These are phyloP conservation scores for Nigrospora sphaerica DNA, from an alignment of 2,329 filamentous ascomycete species.

Conservation along the genomic window DNA sequence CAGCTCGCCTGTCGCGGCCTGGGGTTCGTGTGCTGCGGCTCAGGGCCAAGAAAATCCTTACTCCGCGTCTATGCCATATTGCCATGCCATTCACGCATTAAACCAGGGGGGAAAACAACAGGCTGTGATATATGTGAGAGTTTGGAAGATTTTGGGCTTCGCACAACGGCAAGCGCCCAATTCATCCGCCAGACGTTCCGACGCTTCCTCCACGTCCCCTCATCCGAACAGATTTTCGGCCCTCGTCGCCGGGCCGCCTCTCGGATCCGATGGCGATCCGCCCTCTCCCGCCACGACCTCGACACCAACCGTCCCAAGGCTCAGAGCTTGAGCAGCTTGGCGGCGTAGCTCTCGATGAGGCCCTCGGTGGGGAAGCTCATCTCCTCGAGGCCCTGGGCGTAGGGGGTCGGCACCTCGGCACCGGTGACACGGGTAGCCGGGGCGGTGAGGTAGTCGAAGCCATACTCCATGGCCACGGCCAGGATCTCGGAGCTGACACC, in stretches of 20 bases:
- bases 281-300: no score
- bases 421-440: conserved; percentile 92
- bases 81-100: background rate
- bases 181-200: no score
- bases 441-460: conserved; percentile 93
- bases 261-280: no score
- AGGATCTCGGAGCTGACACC: conserved; percentile 91
- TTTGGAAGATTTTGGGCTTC: no score
- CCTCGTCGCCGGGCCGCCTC: no score
- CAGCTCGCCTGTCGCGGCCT: no score
- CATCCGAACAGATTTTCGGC: no score
- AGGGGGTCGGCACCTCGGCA: conserved; percentile 94
- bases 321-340: conserved; percentile 64
- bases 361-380: conserved; percentile 90
- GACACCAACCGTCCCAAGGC: no score
- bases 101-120: background rate
- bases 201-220: no score
- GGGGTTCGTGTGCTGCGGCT: background rate
- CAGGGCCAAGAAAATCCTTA: background rate
- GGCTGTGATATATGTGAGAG: background rate
- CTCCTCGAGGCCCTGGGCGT: conserved; percentile 87
- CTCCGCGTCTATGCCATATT: conserved; percentile 3
- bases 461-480: conserved; percentile 93
- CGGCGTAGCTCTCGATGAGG: conserved; percentile 80
- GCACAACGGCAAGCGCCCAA: no score